A percentile compares a stretch with the other conserved stretches of the same genome.
These are phyloP conservation scores for Anthoceros angustus DNA, from an alignment of 225 moss, liverwort and hornwort genomes.

Conservation along the genomic window DNA sequence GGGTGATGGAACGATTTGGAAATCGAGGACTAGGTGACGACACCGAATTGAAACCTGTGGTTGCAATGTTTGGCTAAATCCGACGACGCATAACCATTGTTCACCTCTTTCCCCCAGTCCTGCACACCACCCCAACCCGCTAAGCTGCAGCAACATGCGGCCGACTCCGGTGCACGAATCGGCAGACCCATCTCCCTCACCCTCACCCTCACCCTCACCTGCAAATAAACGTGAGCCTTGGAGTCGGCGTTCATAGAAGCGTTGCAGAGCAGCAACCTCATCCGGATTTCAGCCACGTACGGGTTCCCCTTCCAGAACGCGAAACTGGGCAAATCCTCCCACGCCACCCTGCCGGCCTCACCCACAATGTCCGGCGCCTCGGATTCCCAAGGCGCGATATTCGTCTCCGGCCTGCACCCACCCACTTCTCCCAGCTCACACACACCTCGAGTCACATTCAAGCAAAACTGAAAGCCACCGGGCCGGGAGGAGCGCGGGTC, in stretches of 20 bases:
- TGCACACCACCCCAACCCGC: too few species aligned
- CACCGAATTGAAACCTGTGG: constrained; percentile 11
- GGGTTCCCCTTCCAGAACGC: constrained; percentile 36
- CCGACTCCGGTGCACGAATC: too few species aligned
- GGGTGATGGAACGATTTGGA: too few species aligned
- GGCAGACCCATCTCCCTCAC: too few species aligned
- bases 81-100: constrained; percentile 6
- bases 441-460: too few species aligned
- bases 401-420: constrained; percentile 16
- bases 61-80: constrained; percentile 28
- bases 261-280: constrained; percentile 21
- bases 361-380: constrained; percentile 14
- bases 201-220: too few species aligned
- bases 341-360: constrained; percentile 11
- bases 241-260: not conserved
- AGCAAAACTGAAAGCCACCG: too few species aligned
- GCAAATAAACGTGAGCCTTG: not conserved
- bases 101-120: constrained; percentile 12
- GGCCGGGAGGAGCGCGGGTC: too few species aligned
- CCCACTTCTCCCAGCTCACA: too few species aligned
- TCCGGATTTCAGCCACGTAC: constrained; percentile 18
- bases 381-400: constrained; percentile 25
- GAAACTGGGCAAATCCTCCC: constrained; percentile 12
- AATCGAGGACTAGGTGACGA: too few species aligned
- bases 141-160: too few species aligned